These are phyloP conservation scores for Pseudogymnoascus sp. DNA, from an alignment of 2,329 filamentous ascomycete species.

Conservation along the genomic window DNA sequence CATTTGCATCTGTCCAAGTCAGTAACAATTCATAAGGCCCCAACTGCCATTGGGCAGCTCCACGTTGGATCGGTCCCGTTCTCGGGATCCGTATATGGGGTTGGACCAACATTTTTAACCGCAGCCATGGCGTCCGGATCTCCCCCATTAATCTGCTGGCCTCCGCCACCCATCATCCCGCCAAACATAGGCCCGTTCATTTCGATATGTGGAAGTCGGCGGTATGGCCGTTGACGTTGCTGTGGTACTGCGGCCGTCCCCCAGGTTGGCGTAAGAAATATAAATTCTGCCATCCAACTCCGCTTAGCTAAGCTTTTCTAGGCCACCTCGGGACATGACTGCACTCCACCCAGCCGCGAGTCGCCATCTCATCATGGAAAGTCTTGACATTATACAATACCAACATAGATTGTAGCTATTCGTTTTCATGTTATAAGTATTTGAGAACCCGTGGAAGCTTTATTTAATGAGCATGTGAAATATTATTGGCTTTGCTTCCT, in stretches of 20 bases:
- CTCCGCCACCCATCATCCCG: slow-evolving; percentile 12
- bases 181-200: slow-evolving; percentile 24
- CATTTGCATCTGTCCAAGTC: slow-evolving; percentile 24
- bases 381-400: background rate
- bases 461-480: background rate
- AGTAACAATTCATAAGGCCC: slow-evolving; percentile 2
- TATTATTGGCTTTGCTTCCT: background rate
- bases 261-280: background rate
- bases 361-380: background rate
- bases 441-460: background rate
- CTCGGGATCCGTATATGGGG: background rate
- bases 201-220: background rate
- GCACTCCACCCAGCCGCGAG: background rate
- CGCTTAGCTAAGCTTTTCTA: slow-evolving; percentile 9
- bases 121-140: slow-evolving; percentile 26
- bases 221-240: background rate
- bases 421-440: background rate
- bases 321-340: background rate
- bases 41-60: background rate
- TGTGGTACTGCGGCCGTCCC: background rate
- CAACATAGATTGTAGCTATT: background rate
- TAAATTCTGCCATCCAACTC: slow-evolving; percentile 6
- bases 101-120: slow-evolving; percentile 24
- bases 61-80: background rate
- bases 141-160: slow-evolving; percentile 12